Base-by-base conservation (phyloP, 352 stramenopile species). In the Saprolegnia diclina region DNA sequence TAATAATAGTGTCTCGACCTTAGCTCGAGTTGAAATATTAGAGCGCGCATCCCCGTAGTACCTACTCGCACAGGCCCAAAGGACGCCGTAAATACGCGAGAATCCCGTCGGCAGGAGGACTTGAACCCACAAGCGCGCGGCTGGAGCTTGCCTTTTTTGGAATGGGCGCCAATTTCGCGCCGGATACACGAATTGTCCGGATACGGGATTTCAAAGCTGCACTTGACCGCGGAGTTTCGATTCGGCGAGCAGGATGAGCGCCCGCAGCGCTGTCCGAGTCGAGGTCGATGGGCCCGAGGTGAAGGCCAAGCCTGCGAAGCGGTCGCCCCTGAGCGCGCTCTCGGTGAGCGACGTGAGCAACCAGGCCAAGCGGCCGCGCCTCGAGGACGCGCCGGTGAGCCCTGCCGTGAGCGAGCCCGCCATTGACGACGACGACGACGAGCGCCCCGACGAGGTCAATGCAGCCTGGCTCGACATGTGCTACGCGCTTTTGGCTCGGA, bases 381-480 rank as follows among this genome's bases (percentile, higher is more conserved):
- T 59, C 11, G 52, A 59, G 24, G 52, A 21, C 24, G 52, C 52
- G 29, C 29, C 29, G 29, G 29, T 35, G 24, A 48, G n/a, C 9
- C 40, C 55, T 1, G 10, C 6, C 2, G 16, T 48, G 35, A n/a
- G 6, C 22, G n/a, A 29, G 10, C 29, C 29, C 29, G 29, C 5
- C 29, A 5, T 35, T 35, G 29, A 35, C 29, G 29, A 48, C 18
- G 35, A 24, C 21, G 21, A 45, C 24, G 6, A 21, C 45, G 50
- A 35, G 9, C 63, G 45, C 5, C 53, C 13, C 18, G 48, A 52
- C 7, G 63, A 69, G 32, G 4, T 69, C 19, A 94, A 92, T 70
- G 65, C 88, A 29, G 85, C 85, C 53, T 94, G 85, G 85, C 85
- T 91, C 69, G 85, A 94, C 65, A 94, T 94, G 85, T 80, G 91